Conservation (phyloP, 1,284 basidiomycete genomes). For the Phlebopus sp. region DNA sequence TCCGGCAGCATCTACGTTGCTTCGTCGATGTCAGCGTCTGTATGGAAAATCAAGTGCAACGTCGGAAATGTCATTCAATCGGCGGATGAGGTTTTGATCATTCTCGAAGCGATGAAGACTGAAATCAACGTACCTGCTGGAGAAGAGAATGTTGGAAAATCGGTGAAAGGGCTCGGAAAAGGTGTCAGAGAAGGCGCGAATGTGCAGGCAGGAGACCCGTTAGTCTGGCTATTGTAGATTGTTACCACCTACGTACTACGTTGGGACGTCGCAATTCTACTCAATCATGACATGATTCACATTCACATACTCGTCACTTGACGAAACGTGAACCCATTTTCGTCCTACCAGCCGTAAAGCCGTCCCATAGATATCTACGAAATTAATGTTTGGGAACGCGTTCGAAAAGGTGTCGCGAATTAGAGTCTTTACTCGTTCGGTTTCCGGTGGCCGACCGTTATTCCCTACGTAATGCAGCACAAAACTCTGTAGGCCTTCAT, state of each 20-base stretch:
- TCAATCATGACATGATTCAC: neutral
- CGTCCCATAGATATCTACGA: neutral
- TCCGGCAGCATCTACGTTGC: constrained; percentile 17
- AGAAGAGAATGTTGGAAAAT: constrained; percentile 45
- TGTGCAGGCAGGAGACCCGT: constrained; percentile 44
- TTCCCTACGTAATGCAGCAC: no score
- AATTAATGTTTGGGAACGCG: neutral
- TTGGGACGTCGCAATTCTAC: neutral
- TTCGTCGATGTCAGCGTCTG: constrained; percentile 49
- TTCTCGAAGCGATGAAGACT: constrained; percentile 76
- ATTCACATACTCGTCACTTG: neutral
- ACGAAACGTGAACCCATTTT: constrained; percentile 4
- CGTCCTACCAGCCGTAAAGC: constrained; percentile 7
- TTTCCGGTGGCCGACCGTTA: neutral
- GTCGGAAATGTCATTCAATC: constrained; percentile 45
- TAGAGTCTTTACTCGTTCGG: no score
- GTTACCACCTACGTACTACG: neutral
- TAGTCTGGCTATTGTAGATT: constrained; percentile 33
- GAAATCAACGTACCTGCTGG: constrained; percentile 52
- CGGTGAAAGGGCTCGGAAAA: constrained; percentile 38
- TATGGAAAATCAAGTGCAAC: constrained; percentile 55
- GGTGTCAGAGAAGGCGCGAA: constrained; percentile 41
- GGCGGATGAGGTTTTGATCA: constrained; percentile 47
- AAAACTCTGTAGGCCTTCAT: no score
- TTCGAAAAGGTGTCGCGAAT: neutral